Conservation (phyloP, 495 filamentous ascomycete genomes). For the Oidiodendron maius region DNA sequence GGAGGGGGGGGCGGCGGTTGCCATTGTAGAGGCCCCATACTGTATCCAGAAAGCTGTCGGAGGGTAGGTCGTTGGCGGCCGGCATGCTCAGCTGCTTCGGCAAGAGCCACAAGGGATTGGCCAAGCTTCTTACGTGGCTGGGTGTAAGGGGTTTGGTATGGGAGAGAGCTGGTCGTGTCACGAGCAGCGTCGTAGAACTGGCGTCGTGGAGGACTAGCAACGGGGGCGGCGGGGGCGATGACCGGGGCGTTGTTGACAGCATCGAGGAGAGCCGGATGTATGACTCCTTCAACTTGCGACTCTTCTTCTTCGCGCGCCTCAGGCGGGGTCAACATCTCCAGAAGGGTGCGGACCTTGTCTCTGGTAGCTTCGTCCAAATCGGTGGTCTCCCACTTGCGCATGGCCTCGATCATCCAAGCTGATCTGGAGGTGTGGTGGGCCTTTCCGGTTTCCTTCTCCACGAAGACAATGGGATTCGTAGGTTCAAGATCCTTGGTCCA, state of each 20-base stretch:
- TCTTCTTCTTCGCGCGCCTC: not conserved
- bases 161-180: not conserved
- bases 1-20: not conserved
- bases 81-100: not conserved
- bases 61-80: not conserved
- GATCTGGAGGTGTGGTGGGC: not conserved
- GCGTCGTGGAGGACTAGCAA: not conserved
- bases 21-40: not conserved
- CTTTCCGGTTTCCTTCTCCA: not conserved
- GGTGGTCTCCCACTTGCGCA: not conserved
- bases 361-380: not conserved
- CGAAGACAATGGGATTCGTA: not conserved
- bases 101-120: not conserved
- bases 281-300: not conserved
- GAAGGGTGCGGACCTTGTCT: not conserved
- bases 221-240: not conserved
- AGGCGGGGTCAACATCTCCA: not conserved
- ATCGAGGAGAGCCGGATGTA: not conserved
- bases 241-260: slow-evolving; percentile 1
- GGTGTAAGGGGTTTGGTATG: not conserved
- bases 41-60: not conserved
- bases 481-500: not conserved
- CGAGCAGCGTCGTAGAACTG: not conserved
- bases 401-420: not conserved
- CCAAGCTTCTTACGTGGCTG: not conserved